These are phyloP conservation scores for Balamuthia mandrillaris DNA, from an alignment of 208 protist genomes.

Conservation along the genomic window DNA sequence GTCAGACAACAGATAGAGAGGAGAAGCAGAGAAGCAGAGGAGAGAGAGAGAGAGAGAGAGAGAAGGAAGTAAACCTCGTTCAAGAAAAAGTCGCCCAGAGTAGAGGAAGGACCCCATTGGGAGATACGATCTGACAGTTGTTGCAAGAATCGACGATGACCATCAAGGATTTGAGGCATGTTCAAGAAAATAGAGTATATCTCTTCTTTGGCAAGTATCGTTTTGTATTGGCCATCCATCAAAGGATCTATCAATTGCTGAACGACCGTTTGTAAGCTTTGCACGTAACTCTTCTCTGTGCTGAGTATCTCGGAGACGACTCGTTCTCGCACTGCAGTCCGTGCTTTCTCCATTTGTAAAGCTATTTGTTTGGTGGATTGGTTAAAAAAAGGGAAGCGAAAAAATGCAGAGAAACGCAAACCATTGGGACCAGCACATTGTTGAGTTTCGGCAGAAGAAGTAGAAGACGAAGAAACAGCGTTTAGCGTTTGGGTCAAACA, in stretches of 20 bases:
- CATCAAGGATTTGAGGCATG: neutral
- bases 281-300: neutral
- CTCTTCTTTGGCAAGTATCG: neutral
- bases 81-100: conserved; percentile 25
- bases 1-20: no score
- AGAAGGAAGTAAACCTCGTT: neutral
- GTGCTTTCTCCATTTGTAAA: neutral
- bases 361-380: no score
- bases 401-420: no score
- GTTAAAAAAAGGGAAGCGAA: no score
- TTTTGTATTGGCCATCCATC: neutral
- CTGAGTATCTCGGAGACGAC: neutral
- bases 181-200: conserved; percentile 5
- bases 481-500: no score
- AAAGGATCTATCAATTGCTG: neutral
- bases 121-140: conserved; percentile 1
- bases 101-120: neutral
- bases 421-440: no score
- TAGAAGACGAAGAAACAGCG: no score
- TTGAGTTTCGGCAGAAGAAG: no score
- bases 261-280: neutral
- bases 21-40: neutral
- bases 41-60: neutral
- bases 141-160: conserved; percentile 1
- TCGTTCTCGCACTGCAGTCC: neutral